Base-by-base conservation (phyloP, 2,329 filamentous ascomycete species). In the Penicillium sumatraense region DNA sequence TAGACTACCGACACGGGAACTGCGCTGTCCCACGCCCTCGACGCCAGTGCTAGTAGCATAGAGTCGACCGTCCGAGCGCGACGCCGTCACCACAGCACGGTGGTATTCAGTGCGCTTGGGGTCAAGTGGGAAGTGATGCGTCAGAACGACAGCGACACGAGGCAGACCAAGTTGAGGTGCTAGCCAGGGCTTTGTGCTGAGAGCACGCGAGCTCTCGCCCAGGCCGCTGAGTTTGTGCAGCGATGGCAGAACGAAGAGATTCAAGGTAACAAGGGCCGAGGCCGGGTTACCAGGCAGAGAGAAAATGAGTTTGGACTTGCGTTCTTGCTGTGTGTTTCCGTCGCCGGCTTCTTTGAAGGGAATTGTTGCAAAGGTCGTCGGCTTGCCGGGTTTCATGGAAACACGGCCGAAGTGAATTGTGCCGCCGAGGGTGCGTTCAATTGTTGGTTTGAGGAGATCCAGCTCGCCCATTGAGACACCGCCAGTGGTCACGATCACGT, bases 391-490 rank as follows among this genome's bases (percentile, higher is more conserved):
- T 78, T 99, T 99, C 95, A 99, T 98, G 51, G 89, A 85, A 2
- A 99, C 95, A 3, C 95, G 89, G 21, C 95, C 95, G 66, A 99
- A 99, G 74, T 97, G 95, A 62, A 99, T 96, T 0, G 88, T 95
- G 7, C 95, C 95, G 53, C 92, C 91, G 1, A 99, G 84, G 1
- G 87, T 82, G 38, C 93, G 88, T 78, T 98, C 95, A 66, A 99
- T 90, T 0, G 93, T 98, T 0, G 95, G 93, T 72, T 99, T 99
- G 18, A 99, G 85, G 7, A 99, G 87, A 73, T 99, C 95, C 2
- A 97, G 86, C 76, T 99, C 95, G 53, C 95, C 95, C 95, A 99
- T 99, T 9, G 91, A 96, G 18, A 98, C 95, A 45, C 95, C 95
- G 20, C 95, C 95, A 0, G 90, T 93, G 14, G 95, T 98, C 67